Evolutionary conservation across 768 basidiomycete species (phyloP).

Genomic region (Pleurotus tuber-regium): DNA sequence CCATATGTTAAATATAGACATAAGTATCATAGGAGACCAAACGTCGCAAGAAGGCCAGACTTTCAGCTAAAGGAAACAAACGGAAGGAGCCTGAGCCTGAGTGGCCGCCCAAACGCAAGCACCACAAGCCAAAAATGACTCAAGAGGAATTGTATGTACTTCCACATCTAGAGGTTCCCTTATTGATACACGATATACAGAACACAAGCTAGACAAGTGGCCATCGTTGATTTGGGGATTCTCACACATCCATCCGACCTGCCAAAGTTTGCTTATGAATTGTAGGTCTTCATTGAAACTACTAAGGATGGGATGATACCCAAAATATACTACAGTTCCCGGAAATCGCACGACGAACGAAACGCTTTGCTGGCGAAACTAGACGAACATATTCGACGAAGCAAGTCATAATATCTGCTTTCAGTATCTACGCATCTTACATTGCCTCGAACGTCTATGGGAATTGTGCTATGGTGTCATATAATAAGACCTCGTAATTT

Average conservation of each 20-base stretch:
- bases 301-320: background rate
- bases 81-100: constrained; percentile 34
- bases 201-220: constrained; percentile 50
- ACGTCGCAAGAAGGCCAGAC: constrained; percentile 23
- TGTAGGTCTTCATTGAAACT: constrained; percentile 43
- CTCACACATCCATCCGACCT: constrained; percentile 52
- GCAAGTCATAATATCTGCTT: too few species aligned
- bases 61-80: constrained; percentile 11
- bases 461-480: background rate
- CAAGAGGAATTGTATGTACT: constrained; percentile 49
- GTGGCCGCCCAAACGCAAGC: constrained; percentile 67
- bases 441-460: background rate
- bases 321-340: constrained; percentile 26
- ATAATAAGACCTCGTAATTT: too few species aligned
- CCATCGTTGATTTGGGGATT: constrained; percentile 61
- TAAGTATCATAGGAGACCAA: constrained; percentile 25
- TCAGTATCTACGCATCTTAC: background rate
- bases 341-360: constrained; percentile 40
- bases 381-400: constrained; percentile 28
- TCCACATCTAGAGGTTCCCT: background rate
- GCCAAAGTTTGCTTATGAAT: constrained; percentile 57
- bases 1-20: constrained; percentile 1
- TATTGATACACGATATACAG: constrained; percentile 28
- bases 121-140: constrained; percentile 47
- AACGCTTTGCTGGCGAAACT: constrained; percentile 38